Conservation (phyloP, 352 stramenopile genomes). For the Pythium aristosporum region DNA sequence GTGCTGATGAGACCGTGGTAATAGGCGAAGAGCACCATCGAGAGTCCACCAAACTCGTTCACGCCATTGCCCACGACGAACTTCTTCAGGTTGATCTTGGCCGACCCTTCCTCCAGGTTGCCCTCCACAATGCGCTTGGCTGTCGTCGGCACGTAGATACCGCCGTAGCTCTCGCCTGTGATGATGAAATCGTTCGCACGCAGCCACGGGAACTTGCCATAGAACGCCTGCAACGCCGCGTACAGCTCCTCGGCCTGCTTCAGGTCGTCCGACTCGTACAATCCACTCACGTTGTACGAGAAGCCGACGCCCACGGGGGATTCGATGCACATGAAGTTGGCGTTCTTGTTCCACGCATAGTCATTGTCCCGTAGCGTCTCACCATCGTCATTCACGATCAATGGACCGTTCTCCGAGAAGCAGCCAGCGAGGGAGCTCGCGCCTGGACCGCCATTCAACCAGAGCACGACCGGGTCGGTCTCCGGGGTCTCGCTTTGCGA, state of each 20-base stretch:
- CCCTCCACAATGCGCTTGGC: constrained; percentile 56
- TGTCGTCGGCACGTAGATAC: constrained; percentile 76
- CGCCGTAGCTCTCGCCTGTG: constrained; percentile 74
- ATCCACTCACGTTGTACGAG: constrained; percentile 51
- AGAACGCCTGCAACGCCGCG: constrained; percentile 81
- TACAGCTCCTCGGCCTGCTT: constrained; percentile 76
- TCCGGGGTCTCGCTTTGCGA: constrained; percentile 29
- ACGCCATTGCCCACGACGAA: constrained; percentile 80
- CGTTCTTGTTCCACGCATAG: constrained; percentile 57
- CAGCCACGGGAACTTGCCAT: constrained; percentile 81
- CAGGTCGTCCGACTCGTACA: constrained; percentile 76
- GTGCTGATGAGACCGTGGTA: constrained; percentile 70
- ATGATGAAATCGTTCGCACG: constrained; percentile 77
- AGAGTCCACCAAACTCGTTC: constrained; percentile 55
- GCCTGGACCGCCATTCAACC: constrained; percentile 70
- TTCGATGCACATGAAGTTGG: constrained; percentile 62
- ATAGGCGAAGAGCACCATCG: constrained; percentile 65
- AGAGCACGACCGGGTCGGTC: constrained; percentile 58
- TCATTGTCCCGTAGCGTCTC: constrained; percentile 41
- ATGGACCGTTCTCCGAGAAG: constrained; percentile 68
- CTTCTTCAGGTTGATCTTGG: constrained; percentile 76
- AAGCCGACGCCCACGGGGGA: constrained; percentile 64
- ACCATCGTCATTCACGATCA: constrained; percentile 57
- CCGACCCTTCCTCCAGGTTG: constrained; percentile 15
- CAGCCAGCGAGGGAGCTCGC: constrained; percentile 55